Evolutionary conservation across 1,284 basidiomycete species (phyloP).

Genomic region (Ceratobasidium sp.): DNA sequence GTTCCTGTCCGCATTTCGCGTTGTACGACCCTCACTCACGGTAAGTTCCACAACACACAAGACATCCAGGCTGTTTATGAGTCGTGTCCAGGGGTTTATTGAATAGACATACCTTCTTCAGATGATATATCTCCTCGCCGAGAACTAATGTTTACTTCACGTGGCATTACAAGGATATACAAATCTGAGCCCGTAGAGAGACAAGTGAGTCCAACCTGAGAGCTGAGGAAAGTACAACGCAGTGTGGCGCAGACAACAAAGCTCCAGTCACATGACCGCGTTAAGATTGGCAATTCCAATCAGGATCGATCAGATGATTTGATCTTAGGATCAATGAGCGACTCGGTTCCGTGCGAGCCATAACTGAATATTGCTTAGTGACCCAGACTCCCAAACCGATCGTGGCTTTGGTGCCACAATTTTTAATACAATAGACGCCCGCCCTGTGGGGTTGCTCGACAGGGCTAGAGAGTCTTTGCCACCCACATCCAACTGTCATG

Average conservation of each 20-base stretch:
- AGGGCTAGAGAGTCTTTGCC: no score
- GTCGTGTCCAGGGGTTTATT: background rate
- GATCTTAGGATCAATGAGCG: background rate
- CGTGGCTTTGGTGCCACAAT: no score
- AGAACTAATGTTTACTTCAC: background rate
- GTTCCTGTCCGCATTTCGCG: background rate
- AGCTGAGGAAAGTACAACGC: background rate
- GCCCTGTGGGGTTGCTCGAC: no score
- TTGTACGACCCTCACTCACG: background rate
- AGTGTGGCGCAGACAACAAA: conserved; percentile 17
- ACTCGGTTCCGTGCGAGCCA: no score
- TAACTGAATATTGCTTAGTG: no score
- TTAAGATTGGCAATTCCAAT: background rate
- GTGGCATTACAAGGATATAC: conserved; percentile 3
- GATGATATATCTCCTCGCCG: background rate
- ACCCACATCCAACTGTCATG: no score
- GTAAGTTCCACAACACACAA: background rate
- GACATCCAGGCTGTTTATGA: background rate
- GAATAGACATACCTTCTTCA: background rate
- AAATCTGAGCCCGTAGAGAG: background rate
- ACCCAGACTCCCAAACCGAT: no score
- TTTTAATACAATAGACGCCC: no score
- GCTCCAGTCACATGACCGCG: conserved; percentile 25
- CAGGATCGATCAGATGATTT: background rate
- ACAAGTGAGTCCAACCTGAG: background rate